Evolutionary conservation across 1,284 basidiomycete species (phyloP), one percentile per base, ranked within the genome.

Genomic region (Malassezia nana): DNA sequence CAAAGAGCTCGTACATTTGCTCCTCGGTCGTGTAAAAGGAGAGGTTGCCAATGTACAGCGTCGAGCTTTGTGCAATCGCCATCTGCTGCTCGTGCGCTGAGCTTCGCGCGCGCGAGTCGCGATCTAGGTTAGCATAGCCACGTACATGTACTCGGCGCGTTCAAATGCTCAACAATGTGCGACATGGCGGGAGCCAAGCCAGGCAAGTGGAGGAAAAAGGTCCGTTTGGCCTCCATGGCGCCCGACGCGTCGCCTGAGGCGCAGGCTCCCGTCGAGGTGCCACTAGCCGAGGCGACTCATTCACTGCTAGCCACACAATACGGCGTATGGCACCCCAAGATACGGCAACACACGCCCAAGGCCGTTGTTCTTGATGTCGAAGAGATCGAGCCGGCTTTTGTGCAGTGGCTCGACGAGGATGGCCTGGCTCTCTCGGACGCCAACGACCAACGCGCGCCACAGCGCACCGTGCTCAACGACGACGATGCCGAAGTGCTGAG

Each of bases 1-100:
- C 83, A 76, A 98, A 99, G 46, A 98, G 78, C 76, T 98, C 92
- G 78, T 96, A 96, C 76, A 99, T 96, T 77, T 99, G 94, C 74
- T 96, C 91, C 78, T 99, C 94, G 45, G 92, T 96, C 9, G 91
- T 96, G 78, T 87, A 66, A 60, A 69, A 69, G 10, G 62, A 66
- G 4, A 69, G 59, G 40, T 69, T 69, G 50, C 66, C 94, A 69
- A 98, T 84, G 82, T 95, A 80, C 18, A 81, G 77, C 1, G 80
- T 81, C 5, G 74, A 75, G 1, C 78, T 79, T 15, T 72, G 64
- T 16, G 76, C 74, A 12, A 81, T 74, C 9, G 78, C 73, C n/a
- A 75, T 72, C 44, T 78, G 75, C 60, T 79, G 78, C 15, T 77
- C 64, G 18, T 60, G 50, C 28, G 66, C 55, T n/a, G 62, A 60